Evolutionary conservation across 1,284 basidiomycete species (phyloP).

Genomic region (Boletus smithii): DNA sequence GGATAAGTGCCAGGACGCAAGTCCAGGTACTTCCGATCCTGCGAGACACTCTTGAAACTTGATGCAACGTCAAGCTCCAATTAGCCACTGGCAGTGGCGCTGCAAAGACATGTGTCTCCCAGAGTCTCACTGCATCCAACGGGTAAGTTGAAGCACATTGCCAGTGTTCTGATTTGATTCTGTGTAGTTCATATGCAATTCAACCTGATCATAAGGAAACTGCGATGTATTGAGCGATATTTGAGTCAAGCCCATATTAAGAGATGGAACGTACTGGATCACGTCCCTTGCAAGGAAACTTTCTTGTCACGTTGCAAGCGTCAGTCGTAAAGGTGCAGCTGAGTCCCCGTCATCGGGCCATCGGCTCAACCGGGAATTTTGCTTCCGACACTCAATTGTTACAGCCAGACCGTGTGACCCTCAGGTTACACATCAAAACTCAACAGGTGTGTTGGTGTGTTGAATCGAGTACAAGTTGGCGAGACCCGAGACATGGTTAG

Average conservation of each 20-base stretch:
- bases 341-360: neutral
- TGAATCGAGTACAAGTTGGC: neutral
- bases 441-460: neutral
- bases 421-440: neutral
- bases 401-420: neutral
- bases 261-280: neutral
- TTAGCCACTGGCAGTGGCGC: constrained; percentile 12
- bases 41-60: constrained; percentile 7
- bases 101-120: neutral
- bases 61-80: constrained; percentile 7
- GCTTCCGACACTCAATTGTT: neutral
- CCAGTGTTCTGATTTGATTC: constrained; percentile 6
- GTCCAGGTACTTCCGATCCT: neutral
- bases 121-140: neutral
- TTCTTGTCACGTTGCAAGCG: neutral
- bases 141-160: neutral
- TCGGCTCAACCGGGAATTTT: neutral
- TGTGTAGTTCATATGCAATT: neutral
- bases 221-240: neutral
- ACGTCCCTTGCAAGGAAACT: neutral
- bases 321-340: neutral
- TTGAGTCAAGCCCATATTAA: neutral
- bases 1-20: neutral
- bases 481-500: too few species aligned
- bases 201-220: neutral